phyloP scores from a whole-genome alignment of 2,329 filamentous ascomycete species.

The Chaetomium sp. region DNA sequence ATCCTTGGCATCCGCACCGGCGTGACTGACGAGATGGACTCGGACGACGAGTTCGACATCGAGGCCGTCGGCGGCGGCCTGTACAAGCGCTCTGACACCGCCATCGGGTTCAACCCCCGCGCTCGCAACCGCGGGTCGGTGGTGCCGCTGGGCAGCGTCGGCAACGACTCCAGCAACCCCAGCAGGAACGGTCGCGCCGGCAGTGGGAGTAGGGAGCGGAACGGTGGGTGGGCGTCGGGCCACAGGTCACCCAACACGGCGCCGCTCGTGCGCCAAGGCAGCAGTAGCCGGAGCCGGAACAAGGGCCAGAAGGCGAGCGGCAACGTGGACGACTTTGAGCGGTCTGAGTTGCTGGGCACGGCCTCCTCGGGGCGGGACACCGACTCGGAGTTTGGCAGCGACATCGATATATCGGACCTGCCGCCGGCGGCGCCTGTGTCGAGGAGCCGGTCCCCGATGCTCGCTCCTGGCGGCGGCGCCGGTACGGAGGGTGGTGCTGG shows the following conservation, averaged over 20 bases:
- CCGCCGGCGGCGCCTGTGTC: constrained; percentile 59
- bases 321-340: constrained; percentile 53
- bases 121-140: constrained; percentile 58
- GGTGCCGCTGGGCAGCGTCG: constrained; percentile 56
- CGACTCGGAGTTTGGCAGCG: constrained; percentile 63
- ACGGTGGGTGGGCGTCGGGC: constrained; percentile 56
- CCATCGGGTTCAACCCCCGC: constrained; percentile 75
- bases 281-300: constrained; percentile 47
- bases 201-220: constrained; percentile 37
- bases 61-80: constrained; percentile 75
- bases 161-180: constrained; percentile 31
- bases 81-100: constrained; percentile 75
- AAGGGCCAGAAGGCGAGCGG: constrained; percentile 50
- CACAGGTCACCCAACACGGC: constrained; percentile 50
- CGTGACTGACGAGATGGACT: constrained; percentile 95
- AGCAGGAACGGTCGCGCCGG: background rate
- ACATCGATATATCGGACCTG: constrained; percentile 67
- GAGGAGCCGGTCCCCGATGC: constrained; percentile 45
- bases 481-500: constrained; percentile 12
- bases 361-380: constrained; percentile 48
- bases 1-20: constrained; percentile 96
- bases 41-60: constrained; percentile 98
- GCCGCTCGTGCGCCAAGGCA: constrained; percentile 45
- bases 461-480: constrained; percentile 34
- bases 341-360: constrained; percentile 57